Evolutionary conservation across 805 yeast genomes (phyloP).

Genomic region (Metschnikowia borealis): DNA sequence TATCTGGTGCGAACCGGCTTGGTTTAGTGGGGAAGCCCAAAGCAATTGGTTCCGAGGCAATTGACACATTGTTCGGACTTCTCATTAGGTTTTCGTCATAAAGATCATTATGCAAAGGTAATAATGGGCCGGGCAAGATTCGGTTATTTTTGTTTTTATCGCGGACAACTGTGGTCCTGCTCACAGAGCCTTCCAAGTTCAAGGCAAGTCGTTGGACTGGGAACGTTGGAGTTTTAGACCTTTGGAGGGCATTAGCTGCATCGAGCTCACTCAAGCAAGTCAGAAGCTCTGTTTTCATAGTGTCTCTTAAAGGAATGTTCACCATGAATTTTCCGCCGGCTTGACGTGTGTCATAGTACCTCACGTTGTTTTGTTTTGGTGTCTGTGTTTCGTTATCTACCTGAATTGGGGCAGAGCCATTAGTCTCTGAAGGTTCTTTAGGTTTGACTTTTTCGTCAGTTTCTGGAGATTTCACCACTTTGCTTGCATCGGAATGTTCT

Average conservation of each 20-base stretch:
- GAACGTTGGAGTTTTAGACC: not conserved
- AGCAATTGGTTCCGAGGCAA: slow-evolving; percentile 26
- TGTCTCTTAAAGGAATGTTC: not conserved
- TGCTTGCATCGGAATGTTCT: not conserved
- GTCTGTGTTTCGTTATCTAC: not conserved
- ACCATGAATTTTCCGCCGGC: slow-evolving; percentile 2
- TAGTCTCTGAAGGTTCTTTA: not conserved
- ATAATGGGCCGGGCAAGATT: slow-evolving; percentile 39
- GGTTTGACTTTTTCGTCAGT: not conserved
- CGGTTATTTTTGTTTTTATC: slow-evolving; percentile 27
- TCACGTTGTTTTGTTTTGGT: not conserved
- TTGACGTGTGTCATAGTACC: not conserved
- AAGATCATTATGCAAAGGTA: slow-evolving; percentile 30
- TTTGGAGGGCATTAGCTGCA: slow-evolving; percentile 1
- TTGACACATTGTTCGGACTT: slow-evolving; percentile 16
- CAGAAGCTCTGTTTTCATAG: slow-evolving; percentile 1
- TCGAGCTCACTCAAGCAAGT: slow-evolving; percentile 1
- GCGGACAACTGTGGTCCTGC: slow-evolving; percentile 31
- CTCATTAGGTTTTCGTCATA: slow-evolving; percentile 35
- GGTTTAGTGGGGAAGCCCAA: slow-evolving; percentile 29
- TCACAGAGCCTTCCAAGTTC: slow-evolving; percentile 2
- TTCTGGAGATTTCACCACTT: not conserved
- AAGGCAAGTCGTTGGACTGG: not conserved
- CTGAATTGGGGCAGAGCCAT: not conserved
- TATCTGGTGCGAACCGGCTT: slow-evolving; percentile 30